Conservation (phyloP, 2,329 filamentous ascomycete genomes). For the Claviceps paspali region DNA sequence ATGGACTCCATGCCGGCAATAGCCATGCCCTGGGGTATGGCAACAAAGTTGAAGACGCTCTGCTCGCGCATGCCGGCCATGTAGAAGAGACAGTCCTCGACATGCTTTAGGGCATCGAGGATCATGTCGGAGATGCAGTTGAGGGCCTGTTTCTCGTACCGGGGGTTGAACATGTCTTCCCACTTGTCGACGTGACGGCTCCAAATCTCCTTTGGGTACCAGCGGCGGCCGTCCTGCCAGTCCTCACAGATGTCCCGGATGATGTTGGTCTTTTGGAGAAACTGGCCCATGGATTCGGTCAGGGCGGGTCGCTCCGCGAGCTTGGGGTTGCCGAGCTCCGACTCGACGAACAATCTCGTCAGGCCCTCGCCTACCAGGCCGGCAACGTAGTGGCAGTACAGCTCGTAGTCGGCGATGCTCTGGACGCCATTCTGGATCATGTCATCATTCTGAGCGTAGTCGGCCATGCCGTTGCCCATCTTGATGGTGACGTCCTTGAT, state of each 20-base stretch:
- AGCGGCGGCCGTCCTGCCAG: conserved; percentile 69
- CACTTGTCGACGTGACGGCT: conserved; percentile 84
- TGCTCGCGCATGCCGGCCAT: conserved; percentile 90
- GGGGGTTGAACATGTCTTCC: conserved; percentile 75
- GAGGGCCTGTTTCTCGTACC: conserved; percentile 62
- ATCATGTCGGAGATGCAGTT: conserved; percentile 91
- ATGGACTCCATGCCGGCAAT: conserved; percentile 86
- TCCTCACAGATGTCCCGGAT: conserved; percentile 93
- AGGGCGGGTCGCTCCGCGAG: conserved; percentile 65
- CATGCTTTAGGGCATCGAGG: conserved; percentile 71
- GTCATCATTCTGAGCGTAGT: conserved; percentile 77
- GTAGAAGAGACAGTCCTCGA: conserved; percentile 93
- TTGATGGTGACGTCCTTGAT: conserved; percentile 84
- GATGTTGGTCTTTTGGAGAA: conserved; percentile 97
- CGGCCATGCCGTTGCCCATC: conserved; percentile 98
- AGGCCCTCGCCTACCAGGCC: conserved; percentile 91
- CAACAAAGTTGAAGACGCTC: conserved; percentile 97
- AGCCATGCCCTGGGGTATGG: conserved; percentile 93
- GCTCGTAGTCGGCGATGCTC: conserved; percentile 77
- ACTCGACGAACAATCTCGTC: conserved; percentile 79
- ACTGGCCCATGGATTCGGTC: conserved; percentile 91
- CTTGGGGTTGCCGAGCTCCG: conserved; percentile 71
- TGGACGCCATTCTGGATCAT: conserved; percentile 66
- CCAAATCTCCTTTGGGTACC: conserved; percentile 96
- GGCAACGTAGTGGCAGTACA: conserved; percentile 98